phyloP scores from a whole-genome alignment of 805 yeast genomes.

The Lachancea meyersii region DNA sequence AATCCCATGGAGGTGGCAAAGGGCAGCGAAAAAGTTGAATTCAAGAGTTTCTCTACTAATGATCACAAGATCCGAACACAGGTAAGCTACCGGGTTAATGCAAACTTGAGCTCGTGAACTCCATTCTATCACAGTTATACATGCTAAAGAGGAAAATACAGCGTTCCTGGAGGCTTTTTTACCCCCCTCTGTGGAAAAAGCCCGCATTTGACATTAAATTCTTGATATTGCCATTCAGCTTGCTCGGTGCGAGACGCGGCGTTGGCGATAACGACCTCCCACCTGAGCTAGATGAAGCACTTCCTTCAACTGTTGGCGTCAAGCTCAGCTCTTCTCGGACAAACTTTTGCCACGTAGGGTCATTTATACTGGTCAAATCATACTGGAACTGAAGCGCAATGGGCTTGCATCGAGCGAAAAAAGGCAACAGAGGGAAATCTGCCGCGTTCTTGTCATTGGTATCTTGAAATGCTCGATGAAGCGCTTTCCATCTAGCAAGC shows the following conservation, averaged over 20 bases:
- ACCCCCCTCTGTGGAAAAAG: slow-evolving; percentile 19
- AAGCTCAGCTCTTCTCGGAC: slow-evolving; percentile 23
- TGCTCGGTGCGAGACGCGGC: slow-evolving; percentile 13
- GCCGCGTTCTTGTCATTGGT: slow-evolving; percentile 5
- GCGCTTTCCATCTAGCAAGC: slow-evolving; percentile 25
- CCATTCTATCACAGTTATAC: not conserved
- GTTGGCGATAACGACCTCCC: slow-evolving; percentile 6
- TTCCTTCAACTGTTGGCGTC: slow-evolving; percentile 6
- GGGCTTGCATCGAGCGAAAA: slow-evolving; percentile 3
- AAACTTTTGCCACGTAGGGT: slow-evolving; percentile 28
- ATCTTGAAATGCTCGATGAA: slow-evolving; percentile 21
- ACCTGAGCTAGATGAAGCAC: slow-evolving; percentile 5
- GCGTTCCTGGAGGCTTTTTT: not conserved
- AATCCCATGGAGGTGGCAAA: slow-evolving; percentile 47
- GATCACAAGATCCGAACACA: slow-evolving; percentile 66
- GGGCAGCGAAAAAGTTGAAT: slow-evolving; percentile 61
- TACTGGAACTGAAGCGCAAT: slow-evolving; percentile 14
- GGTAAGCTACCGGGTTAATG: slow-evolving; percentile 43
- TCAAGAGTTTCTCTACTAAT: slow-evolving; percentile 61
- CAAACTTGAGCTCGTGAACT: not conserved
- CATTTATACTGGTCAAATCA: slow-evolving; percentile 23
- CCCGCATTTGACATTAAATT: slow-evolving; percentile 18
- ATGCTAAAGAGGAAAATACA: not conserved
- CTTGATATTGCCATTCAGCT: slow-evolving; percentile 17
- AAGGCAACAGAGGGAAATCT: not conserved